A percentile compares a stretch with the other conserved stretches of the same genome.
Evolutionary conservation across 306 rosid species (phyloP).

Genomic region (Sindora glabra): DNA sequence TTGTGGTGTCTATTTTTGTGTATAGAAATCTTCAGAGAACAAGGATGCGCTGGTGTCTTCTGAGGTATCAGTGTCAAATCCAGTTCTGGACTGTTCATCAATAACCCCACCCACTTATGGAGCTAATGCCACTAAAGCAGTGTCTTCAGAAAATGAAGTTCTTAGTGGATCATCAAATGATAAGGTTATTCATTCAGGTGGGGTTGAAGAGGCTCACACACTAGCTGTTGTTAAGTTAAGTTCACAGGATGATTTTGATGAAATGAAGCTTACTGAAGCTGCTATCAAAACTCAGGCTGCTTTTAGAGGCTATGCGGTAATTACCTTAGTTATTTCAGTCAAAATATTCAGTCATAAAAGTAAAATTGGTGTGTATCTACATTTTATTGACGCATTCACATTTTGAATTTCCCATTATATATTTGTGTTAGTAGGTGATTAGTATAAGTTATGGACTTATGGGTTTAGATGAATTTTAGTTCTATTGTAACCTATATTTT

Average conservation of each 20-base stretch:
- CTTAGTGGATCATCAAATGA: slow-evolving; percentile 25
- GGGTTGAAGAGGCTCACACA: slow-evolving; percentile 11
- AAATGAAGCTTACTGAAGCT: slow-evolving; percentile 37
- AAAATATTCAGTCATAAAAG: too few species aligned
- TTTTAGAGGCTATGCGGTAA: slow-evolving; percentile 66
- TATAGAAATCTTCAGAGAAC: slow-evolving; percentile 39
- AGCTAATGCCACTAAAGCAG: slow-evolving; percentile 22
- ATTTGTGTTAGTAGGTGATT: too few species aligned
- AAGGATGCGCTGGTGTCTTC: slow-evolving; percentile 34
- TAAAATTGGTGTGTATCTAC: too few species aligned
- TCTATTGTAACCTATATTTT: too few species aligned
- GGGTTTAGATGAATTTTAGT: too few species aligned
- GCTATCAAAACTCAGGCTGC: slow-evolving; percentile 60
- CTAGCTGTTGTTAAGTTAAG: slow-evolving; percentile 15
- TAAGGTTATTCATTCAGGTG: slow-evolving; percentile 10
- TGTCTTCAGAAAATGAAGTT: slow-evolving; percentile 22
- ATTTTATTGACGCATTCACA: too few species aligned
- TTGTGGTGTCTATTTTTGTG: slow-evolving; percentile 11
- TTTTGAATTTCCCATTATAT: too few species aligned
- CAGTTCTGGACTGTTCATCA: slow-evolving; percentile 30
- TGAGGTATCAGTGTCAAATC: slow-evolving; percentile 28
- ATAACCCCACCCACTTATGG: slow-evolving; percentile 38
- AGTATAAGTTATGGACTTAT: too few species aligned
- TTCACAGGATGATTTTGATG: slow-evolving; percentile 31
- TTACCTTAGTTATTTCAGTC: too few species aligned